These are phyloP conservation scores for Globisporangium heterothallicum DNA, from an alignment of 352 stramenopile genomes.

Conservation along the genomic window DNA sequence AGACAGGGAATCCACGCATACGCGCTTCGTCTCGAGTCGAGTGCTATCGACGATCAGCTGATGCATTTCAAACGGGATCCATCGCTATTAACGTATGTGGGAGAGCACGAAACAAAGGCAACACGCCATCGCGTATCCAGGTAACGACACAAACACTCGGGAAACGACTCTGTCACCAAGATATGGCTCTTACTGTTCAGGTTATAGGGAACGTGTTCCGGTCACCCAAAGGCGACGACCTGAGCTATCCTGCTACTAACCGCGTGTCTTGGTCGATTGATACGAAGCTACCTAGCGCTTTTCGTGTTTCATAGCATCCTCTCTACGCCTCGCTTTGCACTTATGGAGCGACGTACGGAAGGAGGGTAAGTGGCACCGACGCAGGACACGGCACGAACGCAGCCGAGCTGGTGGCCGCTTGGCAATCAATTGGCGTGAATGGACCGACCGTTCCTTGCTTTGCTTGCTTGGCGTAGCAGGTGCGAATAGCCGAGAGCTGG, in stretches of 20 bases:
- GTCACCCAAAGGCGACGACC: no score
- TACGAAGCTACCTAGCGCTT: not conserved
- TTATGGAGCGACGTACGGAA: not conserved
- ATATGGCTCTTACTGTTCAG: not conserved
- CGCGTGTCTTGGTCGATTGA: not conserved
- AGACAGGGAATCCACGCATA: no score
- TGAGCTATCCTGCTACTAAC: no score
- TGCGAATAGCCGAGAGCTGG: conserved; percentile 17
- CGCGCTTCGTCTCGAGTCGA: no score
- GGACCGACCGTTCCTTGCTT: conserved; percentile 16
- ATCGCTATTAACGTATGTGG: no score
- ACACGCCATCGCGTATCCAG: no score
- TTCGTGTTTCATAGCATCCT: not conserved
- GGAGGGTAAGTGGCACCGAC: not conserved
- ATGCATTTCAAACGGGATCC: no score
- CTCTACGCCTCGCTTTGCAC: not conserved
- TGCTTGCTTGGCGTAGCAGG: conserved; percentile 35
- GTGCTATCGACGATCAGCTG: no score
- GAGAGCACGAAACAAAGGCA: no score
- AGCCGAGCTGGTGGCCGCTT: not conserved
- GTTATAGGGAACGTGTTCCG: not conserved
- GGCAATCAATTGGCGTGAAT: conserved; percentile 2
- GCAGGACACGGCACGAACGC: conserved; percentile 1
- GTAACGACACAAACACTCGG: no score
- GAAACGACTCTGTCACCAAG: no score